Evolutionary conservation across 164 flowering plant genomes (phyloP), one percentile per base, ranked within the genome.

Genomic region (Dillenia turbinata): DNA sequence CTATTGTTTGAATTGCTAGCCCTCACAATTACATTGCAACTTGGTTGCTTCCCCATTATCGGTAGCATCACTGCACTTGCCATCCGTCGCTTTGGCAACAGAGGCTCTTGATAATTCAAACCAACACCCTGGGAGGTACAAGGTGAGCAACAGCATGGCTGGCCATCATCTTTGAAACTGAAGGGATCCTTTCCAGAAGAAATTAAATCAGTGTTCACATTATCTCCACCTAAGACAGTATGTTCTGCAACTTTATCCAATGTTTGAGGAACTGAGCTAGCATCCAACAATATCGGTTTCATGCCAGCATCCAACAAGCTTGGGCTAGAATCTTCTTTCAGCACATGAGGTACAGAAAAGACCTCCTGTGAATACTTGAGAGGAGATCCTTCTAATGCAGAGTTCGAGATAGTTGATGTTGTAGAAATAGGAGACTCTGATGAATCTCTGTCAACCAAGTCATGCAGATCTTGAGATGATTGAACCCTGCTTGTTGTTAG

Each of bases 381-480:
- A 57, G 68, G 68, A 44, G 71, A 66, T 71, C 65, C 75, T 12
- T 57, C 71, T 10, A 65, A 54, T 10, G 57, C 48, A 33, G 79
- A 65, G 71, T 78, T 78, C 44, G 88, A 86, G 65, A 80, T 56
- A 13, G 82, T 66, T n/a, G 92, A 85, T 45, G 76, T 70, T 44
- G 78, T 77, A 66, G 95, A 88, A 61, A 78, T 57, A 54, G 91
- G 90, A 52, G 85, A 83, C 59, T 74, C 81, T 12, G 85, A 78
- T 22, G 79, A 68, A 53, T 75, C 79, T 61, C 81, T 78, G 67
- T 79, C 81, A 57, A 66, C 69, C 10, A 76, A 49, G 56, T 71
- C 73, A 52, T 61, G 78, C 56, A 62, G 79, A 53, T 84, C 91
- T 57, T 73, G 83, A 65, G 76, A 69, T 57, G 82, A 77, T 45